Percentiles rank a stretch among this genome's conserved stretches.
Conservation (phyloP, 768 basidiomycete species). For the Auriscalpium orientale region DNA sequence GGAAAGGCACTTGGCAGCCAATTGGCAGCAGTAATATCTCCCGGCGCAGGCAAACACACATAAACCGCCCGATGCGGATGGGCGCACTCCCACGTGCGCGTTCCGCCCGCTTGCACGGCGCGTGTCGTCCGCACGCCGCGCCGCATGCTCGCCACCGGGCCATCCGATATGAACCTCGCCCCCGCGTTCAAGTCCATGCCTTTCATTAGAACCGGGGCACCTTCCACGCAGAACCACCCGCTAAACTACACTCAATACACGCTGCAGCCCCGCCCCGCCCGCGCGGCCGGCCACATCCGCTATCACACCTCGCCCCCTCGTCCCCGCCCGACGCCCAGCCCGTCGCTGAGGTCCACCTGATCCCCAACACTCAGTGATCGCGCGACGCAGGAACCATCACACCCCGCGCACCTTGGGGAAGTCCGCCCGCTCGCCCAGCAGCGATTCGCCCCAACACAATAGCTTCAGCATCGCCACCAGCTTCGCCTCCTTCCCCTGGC, state of each 20-base stretch:
- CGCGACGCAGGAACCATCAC: conserved; percentile 13
- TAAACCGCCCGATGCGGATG: not conserved
- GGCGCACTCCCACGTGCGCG: not conserved
- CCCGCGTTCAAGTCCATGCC: too few relatives aligned
- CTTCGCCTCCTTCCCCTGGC: conserved; percentile 91
- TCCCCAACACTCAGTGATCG: not conserved
- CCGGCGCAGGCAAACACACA: not conserved
- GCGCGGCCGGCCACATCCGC: not conserved
- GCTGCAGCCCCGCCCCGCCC: too few relatives aligned
- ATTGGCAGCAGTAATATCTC: not conserved
- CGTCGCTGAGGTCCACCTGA: conserved; percentile 9
- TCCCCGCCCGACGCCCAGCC: not conserved
- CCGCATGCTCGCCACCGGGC: not conserved
- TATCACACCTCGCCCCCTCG: not conserved
- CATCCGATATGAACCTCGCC: too few relatives aligned
- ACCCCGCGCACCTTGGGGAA: conserved; percentile 60
- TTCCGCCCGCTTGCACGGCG: not conserved
- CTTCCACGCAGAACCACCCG: not conserved
- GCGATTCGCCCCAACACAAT: conserved; percentile 80
- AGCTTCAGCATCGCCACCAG: conserved; percentile 75
- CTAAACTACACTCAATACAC: not conserved
- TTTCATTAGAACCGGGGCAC: not conserved
- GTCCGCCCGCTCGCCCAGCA: conserved; percentile 70
- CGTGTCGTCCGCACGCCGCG: not conserved
- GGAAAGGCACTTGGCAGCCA: not conserved